These are phyloP conservation scores for Wickerhamiella azyma DNA, from an alignment of 805 yeast genomes.

Conservation along the genomic window DNA sequence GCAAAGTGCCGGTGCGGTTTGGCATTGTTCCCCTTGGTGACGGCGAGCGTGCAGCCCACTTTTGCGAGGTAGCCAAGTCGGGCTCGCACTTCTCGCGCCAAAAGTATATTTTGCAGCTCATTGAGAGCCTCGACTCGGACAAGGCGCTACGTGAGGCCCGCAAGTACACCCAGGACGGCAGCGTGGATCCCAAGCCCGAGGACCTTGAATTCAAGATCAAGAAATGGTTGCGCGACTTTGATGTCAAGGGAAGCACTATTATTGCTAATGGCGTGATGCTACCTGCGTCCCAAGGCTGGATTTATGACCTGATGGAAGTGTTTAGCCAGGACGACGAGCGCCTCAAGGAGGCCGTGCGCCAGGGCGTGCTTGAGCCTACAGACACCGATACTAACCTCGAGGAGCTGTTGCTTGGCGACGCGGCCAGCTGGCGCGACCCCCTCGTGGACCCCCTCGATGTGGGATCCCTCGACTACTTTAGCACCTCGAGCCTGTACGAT, in stretches of 20 bases:
- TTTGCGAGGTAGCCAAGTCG: constrained; percentile 14
- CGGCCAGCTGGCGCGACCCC: constrained; percentile 34
- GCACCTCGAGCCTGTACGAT: constrained; percentile 10
- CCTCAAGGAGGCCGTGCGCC: constrained; percentile 20
- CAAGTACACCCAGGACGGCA: constrained; percentile 8
- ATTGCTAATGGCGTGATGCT: constrained; percentile 48
- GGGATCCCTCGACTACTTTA: constrained; percentile 23
- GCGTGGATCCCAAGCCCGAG: constrained; percentile 4
- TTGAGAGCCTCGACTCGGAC: constrained; percentile 12
- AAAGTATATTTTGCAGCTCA: constrained; percentile 12
- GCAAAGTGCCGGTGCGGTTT: constrained; percentile 60
- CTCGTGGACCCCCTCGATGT: constrained; percentile 38
- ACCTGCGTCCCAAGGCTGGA: constrained; percentile 17
- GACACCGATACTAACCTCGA: constrained; percentile 14
- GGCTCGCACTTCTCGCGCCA: constrained; percentile 15
- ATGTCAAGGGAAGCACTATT: constrained; percentile 36
- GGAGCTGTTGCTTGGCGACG: constrained; percentile 31
- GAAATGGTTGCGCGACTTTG: constrained; percentile 25
- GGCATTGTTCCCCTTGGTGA: constrained; percentile 59
- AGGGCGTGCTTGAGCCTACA: constrained; percentile 19
- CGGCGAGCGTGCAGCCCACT: constrained; percentile 15
- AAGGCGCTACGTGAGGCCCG: constrained; percentile 12
- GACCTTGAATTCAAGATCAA: constrained; percentile 10
- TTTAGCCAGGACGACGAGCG: constrained; percentile 37
- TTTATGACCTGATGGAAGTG: constrained; percentile 14